phyloP scores from a whole-genome alignment of 148 eudicot genomes.

The Chenopodium berlandieri region DNA sequence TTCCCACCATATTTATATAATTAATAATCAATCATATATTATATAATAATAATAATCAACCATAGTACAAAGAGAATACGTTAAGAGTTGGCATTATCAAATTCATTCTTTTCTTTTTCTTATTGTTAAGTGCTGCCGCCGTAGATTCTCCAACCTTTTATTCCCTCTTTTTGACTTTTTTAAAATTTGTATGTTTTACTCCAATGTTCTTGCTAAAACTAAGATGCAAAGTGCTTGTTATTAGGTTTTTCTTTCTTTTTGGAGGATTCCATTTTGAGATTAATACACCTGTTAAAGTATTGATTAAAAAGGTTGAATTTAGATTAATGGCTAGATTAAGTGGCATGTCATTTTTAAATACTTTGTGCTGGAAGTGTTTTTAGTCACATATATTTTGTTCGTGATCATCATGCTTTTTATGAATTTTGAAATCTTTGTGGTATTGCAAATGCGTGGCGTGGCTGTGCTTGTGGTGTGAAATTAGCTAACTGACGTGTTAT shows the following conservation, averaged over 20 bases:
- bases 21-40: too few species aligned
- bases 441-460: too few species aligned
- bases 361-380: neutral
- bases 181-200: neutral
- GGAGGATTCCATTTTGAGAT: neutral
- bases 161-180: slow-evolving; percentile 6
- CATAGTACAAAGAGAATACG: too few species aligned
- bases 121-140: neutral
- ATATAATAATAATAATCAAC: too few species aligned
- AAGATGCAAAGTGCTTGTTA: neutral
- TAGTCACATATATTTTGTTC: neutral
- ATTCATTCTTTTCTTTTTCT: neutral
- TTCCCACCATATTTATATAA: neutral
- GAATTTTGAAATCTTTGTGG: too few species aligned
- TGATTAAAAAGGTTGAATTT: neutral
- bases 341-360: neutral
- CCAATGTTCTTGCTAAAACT: slow-evolving; percentile 5
- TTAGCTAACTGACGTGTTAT: too few species aligned
- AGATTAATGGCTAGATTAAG: neutral
- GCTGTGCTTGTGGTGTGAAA: too few species aligned
- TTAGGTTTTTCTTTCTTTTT: neutral
- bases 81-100: slow-evolving; percentile 12
- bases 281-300: neutral
- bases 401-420: neutral
- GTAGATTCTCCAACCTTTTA: slow-evolving; percentile 2